These are phyloP conservation scores for Scheffersomyces parashehatae DNA, from an alignment of 1,139 yeast genomes.

Conservation along the genomic window DNA sequence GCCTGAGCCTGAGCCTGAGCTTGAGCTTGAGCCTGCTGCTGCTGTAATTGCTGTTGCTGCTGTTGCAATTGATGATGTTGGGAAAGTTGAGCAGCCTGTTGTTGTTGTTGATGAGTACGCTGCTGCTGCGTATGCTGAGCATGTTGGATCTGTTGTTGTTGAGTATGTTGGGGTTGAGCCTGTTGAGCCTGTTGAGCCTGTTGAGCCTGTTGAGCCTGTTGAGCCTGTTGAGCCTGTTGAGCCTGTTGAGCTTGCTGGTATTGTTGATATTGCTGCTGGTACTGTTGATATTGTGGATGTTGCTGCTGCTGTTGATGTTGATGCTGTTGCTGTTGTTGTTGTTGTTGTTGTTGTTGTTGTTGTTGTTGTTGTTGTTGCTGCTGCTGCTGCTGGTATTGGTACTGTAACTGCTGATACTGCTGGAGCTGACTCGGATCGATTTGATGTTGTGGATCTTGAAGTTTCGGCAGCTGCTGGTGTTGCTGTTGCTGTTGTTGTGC, in stretches of 20 bases:
- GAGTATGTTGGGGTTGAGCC: conserved; percentile 6
- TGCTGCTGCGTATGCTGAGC: conserved; percentile 2
- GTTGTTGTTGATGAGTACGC: conserved; percentile 12
- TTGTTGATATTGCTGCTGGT: conserved; percentile 13
- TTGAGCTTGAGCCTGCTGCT: conserved; percentile 8
- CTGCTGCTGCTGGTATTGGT: conserved; percentile 2
- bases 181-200: too few relatives aligned
- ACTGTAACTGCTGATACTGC: too few relatives aligned
- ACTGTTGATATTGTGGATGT: conserved; percentile 10
- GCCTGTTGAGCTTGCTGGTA: conserved; percentile 13
- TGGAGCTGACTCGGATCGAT: too few relatives aligned
- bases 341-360: conserved; percentile 11
- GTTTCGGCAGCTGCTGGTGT: conserved; percentile 3
- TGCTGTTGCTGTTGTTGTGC: conserved; percentile 8
- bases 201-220: conserved; percentile 12
- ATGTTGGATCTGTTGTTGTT: conserved; percentile 9
- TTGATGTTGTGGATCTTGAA: too few relatives aligned
- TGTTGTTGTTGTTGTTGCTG: conserved; percentile 14
- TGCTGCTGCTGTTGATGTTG: conserved; percentile 13
- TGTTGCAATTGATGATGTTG: conserved; percentile 13
- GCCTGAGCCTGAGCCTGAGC: conserved; percentile 2
- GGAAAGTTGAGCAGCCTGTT: conserved; percentile 11
- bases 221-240: conserved; percentile 11
- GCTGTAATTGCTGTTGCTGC: conserved; percentile 12
- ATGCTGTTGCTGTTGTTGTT: conserved; percentile 7